Percentiles rank a stretch among this genome's conserved stretches.
Conservation (phyloP, 2,329 filamentous ascomycete genomes). For the Arthrobotrys entomopaga region DNA sequence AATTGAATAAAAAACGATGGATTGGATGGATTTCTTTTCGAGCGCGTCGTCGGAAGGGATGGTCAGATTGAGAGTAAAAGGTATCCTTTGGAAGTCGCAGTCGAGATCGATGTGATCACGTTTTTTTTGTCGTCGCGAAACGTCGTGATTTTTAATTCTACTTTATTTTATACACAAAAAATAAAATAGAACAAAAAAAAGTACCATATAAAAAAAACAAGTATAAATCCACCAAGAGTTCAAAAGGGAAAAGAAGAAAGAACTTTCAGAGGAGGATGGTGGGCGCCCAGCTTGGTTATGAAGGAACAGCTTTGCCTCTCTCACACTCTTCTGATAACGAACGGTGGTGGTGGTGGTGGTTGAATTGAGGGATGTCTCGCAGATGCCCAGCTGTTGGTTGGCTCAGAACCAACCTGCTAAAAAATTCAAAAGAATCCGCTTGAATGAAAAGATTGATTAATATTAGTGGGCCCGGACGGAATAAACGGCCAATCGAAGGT, state of each 20-base stretch:
- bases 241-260: conserved; percentile 20
- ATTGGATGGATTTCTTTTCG: too few relatives aligned
- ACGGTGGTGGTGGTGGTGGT: background rate
- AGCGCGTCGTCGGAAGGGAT: too few relatives aligned
- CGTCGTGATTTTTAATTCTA: too few relatives aligned
- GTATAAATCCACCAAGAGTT: conserved; percentile 48
- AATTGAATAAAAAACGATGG: conserved; percentile 24
- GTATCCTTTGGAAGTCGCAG: conserved; percentile 4
- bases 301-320: conserved; percentile 14
- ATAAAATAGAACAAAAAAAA: conserved; percentile 6
- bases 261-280: conserved; percentile 31
- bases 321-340: background rate
- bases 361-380: background rate
- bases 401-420: conserved; percentile 7
- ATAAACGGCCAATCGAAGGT: conserved; percentile 36
- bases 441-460: too few relatives aligned
- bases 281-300: conserved; percentile 51
- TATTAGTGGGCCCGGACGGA: conserved; percentile 17
- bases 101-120: conserved; percentile 21
- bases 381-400: conserved; percentile 18
- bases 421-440: background rate
- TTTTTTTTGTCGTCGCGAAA: conserved; percentile 17
- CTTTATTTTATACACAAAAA: too few relatives aligned
- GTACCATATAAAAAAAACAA: conserved; percentile 14
- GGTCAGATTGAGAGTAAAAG: conserved; percentile 7